Evolutionary conservation across 306 rosid genomes (phyloP).

Genomic region (Arachis stenosperma): DNA sequence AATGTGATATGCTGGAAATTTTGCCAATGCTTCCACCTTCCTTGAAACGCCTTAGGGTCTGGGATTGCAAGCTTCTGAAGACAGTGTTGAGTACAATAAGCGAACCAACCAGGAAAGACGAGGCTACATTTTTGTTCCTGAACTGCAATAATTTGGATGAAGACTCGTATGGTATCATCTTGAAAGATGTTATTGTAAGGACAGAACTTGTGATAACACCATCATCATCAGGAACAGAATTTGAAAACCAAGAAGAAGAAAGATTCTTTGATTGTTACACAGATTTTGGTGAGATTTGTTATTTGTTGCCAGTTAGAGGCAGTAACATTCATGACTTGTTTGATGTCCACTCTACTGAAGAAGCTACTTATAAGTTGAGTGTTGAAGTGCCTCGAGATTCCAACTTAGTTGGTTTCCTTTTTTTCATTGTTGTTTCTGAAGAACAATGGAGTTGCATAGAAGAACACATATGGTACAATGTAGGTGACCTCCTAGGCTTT

Average conservation of each 20-base stretch:
- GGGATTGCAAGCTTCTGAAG: background rate
- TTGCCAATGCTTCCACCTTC: conserved; percentile 28
- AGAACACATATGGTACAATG: no score
- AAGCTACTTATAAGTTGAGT: background rate
- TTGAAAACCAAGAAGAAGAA: background rate
- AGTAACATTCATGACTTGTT: conserved; percentile 9
- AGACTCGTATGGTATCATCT: background rate
- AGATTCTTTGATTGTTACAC: no score
- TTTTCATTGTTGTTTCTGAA: conserved; percentile 20
- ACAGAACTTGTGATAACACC: background rate
- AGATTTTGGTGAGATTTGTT: background rate
- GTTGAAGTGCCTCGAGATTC: background rate
- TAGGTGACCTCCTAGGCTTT: background rate
- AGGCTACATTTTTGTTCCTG: background rate
- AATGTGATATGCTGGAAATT: background rate
- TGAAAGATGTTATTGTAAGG: background rate
- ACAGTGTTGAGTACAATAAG: background rate
- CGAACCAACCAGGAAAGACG: background rate
- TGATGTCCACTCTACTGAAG: background rate
- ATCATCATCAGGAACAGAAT: background rate
- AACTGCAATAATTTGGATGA: conserved; percentile 2
- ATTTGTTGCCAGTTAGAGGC: conserved; percentile 1
- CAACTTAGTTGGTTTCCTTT: conserved; percentile 7
- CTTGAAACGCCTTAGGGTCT: background rate
- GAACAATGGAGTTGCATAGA: no score